Conservation (phyloP, 2,329 filamentous ascomycete genomes). For the Claviceps purpurea region DNA sequence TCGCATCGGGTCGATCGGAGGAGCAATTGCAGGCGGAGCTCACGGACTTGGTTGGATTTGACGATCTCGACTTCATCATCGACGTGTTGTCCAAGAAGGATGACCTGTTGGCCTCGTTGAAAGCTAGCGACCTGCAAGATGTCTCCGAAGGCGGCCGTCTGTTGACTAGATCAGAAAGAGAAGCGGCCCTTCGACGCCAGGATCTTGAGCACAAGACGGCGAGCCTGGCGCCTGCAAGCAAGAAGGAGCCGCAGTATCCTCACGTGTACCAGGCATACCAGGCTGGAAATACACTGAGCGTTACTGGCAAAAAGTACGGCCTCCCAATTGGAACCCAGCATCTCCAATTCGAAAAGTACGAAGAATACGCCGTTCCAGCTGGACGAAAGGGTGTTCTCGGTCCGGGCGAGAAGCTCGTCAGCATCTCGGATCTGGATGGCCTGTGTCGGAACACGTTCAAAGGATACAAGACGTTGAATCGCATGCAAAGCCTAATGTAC, state of each 20-base stretch:
- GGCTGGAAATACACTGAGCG: constrained; percentile 74
- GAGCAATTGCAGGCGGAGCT: constrained; percentile 86
- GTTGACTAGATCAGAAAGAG: constrained; percentile 62
- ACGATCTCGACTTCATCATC: constrained; percentile 84
- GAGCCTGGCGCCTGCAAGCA: constrained; percentile 54
- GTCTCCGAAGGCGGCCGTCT: constrained; percentile 35
- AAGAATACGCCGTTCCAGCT: constrained; percentile 80
- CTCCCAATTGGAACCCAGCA: constrained; percentile 64
- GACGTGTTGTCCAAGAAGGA: constrained; percentile 70
- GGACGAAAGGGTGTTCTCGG: constrained; percentile 62
- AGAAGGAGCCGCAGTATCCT: constrained; percentile 68
- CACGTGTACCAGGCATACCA: constrained; percentile 81
- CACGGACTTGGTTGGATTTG: constrained; percentile 82
- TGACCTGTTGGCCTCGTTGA: constrained; percentile 43
- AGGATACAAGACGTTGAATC: constrained; percentile 84
- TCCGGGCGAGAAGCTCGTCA: constrained; percentile 59
- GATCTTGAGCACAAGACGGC: constrained; percentile 77
- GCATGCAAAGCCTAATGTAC: constrained; percentile 96
- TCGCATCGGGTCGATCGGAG: constrained; percentile 55
- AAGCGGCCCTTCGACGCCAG: constrained; percentile 60
- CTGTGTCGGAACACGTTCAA: constrained; percentile 85
- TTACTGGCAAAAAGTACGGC: constrained; percentile 68
- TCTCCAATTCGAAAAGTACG: constrained; percentile 63
- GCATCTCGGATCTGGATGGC: constrained; percentile 73
- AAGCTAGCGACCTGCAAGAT: constrained; percentile 19